Evolutionary conservation across 1,139 yeast species (phyloP).

Genomic region (Scheffersomyces lignicola): DNA sequence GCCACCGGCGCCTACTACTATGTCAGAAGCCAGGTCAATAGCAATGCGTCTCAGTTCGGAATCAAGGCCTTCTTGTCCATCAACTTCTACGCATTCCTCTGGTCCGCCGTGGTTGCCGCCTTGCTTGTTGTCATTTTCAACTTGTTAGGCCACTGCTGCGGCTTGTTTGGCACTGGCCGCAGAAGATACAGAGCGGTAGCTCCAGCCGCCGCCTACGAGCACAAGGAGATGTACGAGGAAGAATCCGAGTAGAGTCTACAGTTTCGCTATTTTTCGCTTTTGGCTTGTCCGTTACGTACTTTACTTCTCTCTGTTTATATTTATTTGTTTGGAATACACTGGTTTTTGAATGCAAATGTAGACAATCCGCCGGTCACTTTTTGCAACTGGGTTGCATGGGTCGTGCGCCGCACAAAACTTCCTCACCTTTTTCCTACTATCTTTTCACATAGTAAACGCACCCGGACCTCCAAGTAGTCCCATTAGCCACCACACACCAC

Average conservation of each 20-base stretch:
- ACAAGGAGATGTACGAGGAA: conserved; percentile 9
- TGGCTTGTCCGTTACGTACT: too few relatives aligned
- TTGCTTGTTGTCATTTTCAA: conserved; percentile 33
- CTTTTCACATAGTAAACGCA: neutral
- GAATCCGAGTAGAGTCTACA: conserved; percentile 3
- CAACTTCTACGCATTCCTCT: conserved; percentile 43
- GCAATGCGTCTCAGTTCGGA: conserved; percentile 30
- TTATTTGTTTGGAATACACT: neutral
- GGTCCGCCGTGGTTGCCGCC: conserved; percentile 44
- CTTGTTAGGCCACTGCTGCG: conserved; percentile 47
- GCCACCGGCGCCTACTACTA: conserved; percentile 34
- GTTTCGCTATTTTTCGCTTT: too few relatives aligned
- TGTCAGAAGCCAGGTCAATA: conserved; percentile 33
- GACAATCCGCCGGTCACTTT: too few relatives aligned
- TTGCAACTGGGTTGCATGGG: too few relatives aligned
- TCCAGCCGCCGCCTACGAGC: conserved; percentile 32
- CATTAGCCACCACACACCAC: neutral
- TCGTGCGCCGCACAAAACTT: too few relatives aligned
- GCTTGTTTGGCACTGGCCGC: conserved; percentile 37
- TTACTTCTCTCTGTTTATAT: neutral
- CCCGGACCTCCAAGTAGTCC: neutral
- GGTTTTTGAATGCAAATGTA: neutral
- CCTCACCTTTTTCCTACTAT: too few relatives aligned
- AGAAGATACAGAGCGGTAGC: conserved; percentile 27
- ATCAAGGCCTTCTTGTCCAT: conserved; percentile 38